Evolutionary conservation across 2,329 filamentous ascomycete genomes (phyloP), one percentile per base, ranked within the genome.

Genomic region (Macrophomina tecta): DNA sequence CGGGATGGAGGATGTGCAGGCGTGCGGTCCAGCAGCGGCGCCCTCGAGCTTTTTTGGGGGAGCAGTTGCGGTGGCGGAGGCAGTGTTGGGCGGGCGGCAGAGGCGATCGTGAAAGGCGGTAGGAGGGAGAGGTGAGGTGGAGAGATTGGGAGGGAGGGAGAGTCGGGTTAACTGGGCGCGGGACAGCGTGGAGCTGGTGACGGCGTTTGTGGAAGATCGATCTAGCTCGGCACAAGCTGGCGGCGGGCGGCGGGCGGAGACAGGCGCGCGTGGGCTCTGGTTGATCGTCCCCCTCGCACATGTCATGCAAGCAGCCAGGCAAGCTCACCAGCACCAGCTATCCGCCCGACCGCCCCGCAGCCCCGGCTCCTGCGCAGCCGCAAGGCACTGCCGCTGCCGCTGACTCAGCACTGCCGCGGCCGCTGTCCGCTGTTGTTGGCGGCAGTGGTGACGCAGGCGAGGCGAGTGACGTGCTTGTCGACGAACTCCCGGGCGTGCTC

Each of bases 221-320:
- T 64, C 46, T 66, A 66, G 64, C 64, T 66, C 64, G 64, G 64
- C 64, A 51, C 52, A 49, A 61, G 53, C 36, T 38, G 49, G 64
- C 52, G 64, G 64, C 56, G 58, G 58, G 58, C 52, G 32, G 16
- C 18, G 49, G 49, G 49, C 56, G 56, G 56, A 60, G 40, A 60
- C 56, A 32, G n/a, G 55, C 36, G 53, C 55, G 55, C 30, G 52
- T 55, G 52, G 52, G 52, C 36, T n/a, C 53, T 42, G 55, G 23
- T 46, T 62, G 58, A 62, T 62, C 58, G 28, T 62, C 58, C 45
- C 38, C 58, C 38, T 62, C 58, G 52, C 58, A 60, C 56, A 60
- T 60, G 56, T 60, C 56, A 45, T 16, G 56, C 30, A 34, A 12
- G 11, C 23, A 18, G 28, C 52, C 18, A 23, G 23, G 23, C 23